Percentiles rank a stretch among this genome's conserved stretches.
phyloP scores from a whole-genome alignment of 1,139 yeast genomes.

The Geotrichum bryndzae region DNA sequence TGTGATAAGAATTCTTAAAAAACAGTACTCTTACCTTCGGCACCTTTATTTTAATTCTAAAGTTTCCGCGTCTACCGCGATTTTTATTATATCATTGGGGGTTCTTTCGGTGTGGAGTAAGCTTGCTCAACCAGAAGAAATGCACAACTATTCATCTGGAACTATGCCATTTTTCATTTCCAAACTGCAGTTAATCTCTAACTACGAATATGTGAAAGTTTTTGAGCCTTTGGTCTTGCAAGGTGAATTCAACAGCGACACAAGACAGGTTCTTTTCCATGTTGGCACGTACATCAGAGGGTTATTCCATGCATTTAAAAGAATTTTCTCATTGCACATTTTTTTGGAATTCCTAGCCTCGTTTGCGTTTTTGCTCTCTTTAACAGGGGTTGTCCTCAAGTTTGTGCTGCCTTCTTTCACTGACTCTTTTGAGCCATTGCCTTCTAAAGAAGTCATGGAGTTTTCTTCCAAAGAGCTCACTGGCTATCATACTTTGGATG shows the following conservation, averaged over 20 bases:
- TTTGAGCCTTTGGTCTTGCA: slow-evolving; percentile 15
- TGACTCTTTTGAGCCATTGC: slow-evolving; percentile 18
- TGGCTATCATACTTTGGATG: slow-evolving; percentile 57
- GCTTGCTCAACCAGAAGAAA: slow-evolving; percentile 2
- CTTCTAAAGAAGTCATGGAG: slow-evolving; percentile 17
- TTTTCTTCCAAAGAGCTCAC: slow-evolving; percentile 49
- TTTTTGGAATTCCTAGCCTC: slow-evolving; percentile 42
- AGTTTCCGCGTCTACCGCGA: slow-evolving; percentile 5
- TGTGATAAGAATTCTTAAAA: background rate
- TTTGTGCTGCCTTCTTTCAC: slow-evolving; percentile 24
- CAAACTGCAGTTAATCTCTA: background rate
- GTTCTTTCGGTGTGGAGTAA: slow-evolving; percentile 8
- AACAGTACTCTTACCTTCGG: slow-evolving; percentile 4
- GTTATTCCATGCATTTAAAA: slow-evolving; percentile 4
- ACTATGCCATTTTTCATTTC: slow-evolving; percentile 11
- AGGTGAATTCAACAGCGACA: background rate
- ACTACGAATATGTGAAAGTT: slow-evolving; percentile 1
- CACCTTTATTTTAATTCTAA: slow-evolving; percentile 10
- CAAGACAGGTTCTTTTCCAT: background rate
- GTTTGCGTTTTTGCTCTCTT: slow-evolving; percentile 39
- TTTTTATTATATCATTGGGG: background rate
- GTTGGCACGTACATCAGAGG: slow-evolving; percentile 3
- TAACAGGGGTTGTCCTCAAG: slow-evolving; percentile 37
- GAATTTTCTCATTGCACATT: slow-evolving; percentile 23
- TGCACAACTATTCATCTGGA: slow-evolving; percentile 10